phyloP scores from a whole-genome alignment of 169 alveolate genomes.

The Theileria luwenshuni region DNA sequence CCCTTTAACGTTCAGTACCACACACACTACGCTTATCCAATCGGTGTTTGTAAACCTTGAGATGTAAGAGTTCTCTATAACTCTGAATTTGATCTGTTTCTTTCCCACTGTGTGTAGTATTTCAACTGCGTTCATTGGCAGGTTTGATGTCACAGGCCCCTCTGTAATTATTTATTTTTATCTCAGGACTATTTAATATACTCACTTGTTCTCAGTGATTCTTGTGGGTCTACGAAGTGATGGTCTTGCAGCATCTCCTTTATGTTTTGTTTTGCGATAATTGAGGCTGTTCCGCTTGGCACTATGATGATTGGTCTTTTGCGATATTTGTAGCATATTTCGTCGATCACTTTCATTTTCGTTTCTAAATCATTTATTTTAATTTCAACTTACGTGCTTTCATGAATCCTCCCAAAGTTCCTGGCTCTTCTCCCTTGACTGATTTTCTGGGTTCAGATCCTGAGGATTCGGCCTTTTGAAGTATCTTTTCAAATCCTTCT shows the following conservation, averaged over 20 bases:
- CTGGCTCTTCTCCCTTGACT: not conserved
- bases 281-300: conserved; percentile 60
- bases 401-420: not conserved
- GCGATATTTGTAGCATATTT: conserved; percentile 71
- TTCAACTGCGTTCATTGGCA: conserved; percentile 71
- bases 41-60: conserved; percentile 67
- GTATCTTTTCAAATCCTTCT: conserved; percentile 55
- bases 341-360: conserved; percentile 69
- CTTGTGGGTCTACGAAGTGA: conserved; percentile 55
- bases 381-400: not conserved
- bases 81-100: conserved; percentile 69
- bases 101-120: conserved; percentile 70
- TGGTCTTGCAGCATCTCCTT: conserved; percentile 60
- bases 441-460: not conserved
- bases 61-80: conserved; percentile 72
- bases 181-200: not conserved
- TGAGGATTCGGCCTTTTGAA: conserved; percentile 43
- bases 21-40: conserved; percentile 79
- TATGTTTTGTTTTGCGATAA: conserved; percentile 50
- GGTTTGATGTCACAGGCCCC: conserved; percentile 22
- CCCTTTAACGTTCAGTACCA: conserved; percentile 70
- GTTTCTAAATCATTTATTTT: not conserved
- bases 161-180: conserved; percentile 27
- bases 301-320: conserved; percentile 74
- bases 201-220: conserved; percentile 35